Conservation (phyloP, 2,329 filamentous ascomycete species). For the Aspergillus carbonarius region DNA sequence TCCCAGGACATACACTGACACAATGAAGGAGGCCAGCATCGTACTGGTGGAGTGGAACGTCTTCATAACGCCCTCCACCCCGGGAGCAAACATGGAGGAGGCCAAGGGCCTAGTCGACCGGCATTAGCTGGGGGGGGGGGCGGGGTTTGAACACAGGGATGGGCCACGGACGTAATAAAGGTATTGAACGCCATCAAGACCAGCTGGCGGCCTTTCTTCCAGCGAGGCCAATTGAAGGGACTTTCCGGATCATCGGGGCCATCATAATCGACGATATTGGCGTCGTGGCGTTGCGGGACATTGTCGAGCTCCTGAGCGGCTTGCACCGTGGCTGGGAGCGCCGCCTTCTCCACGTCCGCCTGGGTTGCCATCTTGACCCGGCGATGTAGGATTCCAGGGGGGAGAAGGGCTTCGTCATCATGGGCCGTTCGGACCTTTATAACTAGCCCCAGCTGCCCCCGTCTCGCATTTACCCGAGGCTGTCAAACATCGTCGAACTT, state of each 20-base stretch:
- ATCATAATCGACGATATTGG: slow-evolving; percentile 5
- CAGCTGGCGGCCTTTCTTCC: slow-evolving; percentile 22
- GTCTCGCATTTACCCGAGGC: too few species aligned
- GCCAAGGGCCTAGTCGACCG: slow-evolving; percentile 11
- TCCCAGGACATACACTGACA: slow-evolving; percentile 60
- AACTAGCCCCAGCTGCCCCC: too few species aligned
- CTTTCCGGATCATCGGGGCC: slow-evolving; percentile 30
- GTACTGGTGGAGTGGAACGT: background rate
- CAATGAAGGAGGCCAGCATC: slow-evolving; percentile 32
- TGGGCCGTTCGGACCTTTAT: too few species aligned
- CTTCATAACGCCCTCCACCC: slow-evolving; percentile 23
- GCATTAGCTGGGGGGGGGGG: background rate
- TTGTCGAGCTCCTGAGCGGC: background rate
- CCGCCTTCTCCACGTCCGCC: background rate
- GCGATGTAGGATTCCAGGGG: too few species aligned
- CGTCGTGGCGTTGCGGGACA: background rate
- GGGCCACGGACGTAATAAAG: slow-evolving; percentile 19
- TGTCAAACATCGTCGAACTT: too few species aligned
- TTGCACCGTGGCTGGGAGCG: background rate
- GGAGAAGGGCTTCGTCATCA: too few species aligned
- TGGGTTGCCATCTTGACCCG: too few species aligned
- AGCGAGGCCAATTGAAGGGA: slow-evolving; percentile 31
- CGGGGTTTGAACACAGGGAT: too few species aligned
- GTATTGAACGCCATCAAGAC: slow-evolving; percentile 15
- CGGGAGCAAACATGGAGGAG: slow-evolving; percentile 36